Percentiles rank a stretch among this genome's conserved stretches.
phyloP scores from a whole-genome alignment of 305 asterid species.

The Rubia occidens region DNA sequence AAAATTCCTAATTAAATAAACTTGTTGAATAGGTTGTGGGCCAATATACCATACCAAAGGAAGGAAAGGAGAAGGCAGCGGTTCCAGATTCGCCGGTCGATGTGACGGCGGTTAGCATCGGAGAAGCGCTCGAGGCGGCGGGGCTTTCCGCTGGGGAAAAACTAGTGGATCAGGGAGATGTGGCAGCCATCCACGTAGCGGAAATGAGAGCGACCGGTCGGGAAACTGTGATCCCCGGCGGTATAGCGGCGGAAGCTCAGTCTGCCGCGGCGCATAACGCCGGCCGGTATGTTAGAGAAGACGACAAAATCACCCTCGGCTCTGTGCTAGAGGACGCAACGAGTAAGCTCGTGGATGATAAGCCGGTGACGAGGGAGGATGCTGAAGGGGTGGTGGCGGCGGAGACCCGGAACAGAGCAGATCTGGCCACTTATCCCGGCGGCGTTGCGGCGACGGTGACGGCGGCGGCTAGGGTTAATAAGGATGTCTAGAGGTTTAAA shows the following conservation, averaged over 20 bases:
- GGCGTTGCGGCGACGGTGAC: conserved; percentile 5
- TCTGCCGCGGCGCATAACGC: conserved; percentile 34
- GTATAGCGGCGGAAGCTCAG: conserved; percentile 40
- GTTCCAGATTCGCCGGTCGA: conserved; percentile 13
- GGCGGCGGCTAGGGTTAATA: conserved; percentile 3
- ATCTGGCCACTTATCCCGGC: conserved; percentile 6
- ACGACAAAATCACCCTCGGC: conserved; percentile 38
- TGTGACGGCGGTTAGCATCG: conserved; percentile 28
- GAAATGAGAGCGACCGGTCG: conserved; percentile 6
- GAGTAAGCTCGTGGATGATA: background rate
- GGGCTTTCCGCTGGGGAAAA: conserved; percentile 37
- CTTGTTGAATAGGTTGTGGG: conserved; percentile 31
- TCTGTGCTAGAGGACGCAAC: conserved; percentile 25
- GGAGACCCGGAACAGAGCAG: conserved; percentile 2
- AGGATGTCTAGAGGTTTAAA: background rate
- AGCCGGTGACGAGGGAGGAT: conserved; percentile 10
- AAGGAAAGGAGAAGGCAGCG: background rate
- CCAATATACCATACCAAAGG: conserved; percentile 24
- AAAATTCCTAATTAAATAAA: background rate
- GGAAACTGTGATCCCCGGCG: conserved; percentile 20
- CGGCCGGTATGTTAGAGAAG: conserved; percentile 17
- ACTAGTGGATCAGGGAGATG: conserved; percentile 3
- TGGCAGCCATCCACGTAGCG: conserved; percentile 5
- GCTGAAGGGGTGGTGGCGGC: conserved; percentile 7
- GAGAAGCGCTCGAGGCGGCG: conserved; percentile 53